Percentiles rank a stretch among this genome's conserved stretches.
Conservation (phyloP, 768 basidiomycete species). For the Leccinellum luteum region DNA sequence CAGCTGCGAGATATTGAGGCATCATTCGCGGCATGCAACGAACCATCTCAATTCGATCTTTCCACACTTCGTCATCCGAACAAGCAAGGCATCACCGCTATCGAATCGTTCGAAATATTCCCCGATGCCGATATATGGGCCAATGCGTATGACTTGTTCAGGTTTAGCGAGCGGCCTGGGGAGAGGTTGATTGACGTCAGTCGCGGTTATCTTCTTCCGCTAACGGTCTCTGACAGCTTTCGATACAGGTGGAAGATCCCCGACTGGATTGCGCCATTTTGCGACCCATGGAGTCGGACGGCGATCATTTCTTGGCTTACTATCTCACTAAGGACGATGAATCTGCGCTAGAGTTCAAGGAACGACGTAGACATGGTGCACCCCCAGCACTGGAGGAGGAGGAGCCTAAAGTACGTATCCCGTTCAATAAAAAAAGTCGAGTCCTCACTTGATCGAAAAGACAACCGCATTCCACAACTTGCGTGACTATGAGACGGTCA, state of each 20-base stretch:
- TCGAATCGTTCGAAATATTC: conserved; percentile 79
- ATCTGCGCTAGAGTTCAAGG: conserved; percentile 63
- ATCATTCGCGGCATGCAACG: conserved; percentile 57
- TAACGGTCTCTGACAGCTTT: neutral
- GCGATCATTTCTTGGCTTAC: conserved; percentile 84
- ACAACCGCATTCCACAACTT: conserved; percentile 72
- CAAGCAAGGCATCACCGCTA: conserved; percentile 69
- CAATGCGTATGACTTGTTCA: conserved; percentile 84
- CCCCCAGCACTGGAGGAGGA: conserved; percentile 50
- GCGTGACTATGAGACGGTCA: conserved; percentile 85
- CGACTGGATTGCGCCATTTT: conserved; percentile 83
- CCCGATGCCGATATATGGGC: conserved; percentile 88
- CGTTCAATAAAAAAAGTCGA: neutral
- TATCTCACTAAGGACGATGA: conserved; percentile 79
- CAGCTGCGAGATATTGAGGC: conserved; percentile 78
- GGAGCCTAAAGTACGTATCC: conserved; percentile 50
- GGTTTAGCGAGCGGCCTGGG: conserved; percentile 85
- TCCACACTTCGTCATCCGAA: conserved; percentile 68
- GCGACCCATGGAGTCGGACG: conserved; percentile 84
- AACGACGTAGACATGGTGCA: conserved; percentile 42
- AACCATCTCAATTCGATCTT: conserved; percentile 60
- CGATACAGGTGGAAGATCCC: conserved; percentile 64
- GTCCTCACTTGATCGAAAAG: conserved; percentile 29
- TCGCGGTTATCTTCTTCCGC: conserved; percentile 3
- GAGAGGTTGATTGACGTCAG: conserved; percentile 68